phyloP scores from a whole-genome alignment of 768 basidiomycete species.

The Coprinellus micaceus region DNA sequence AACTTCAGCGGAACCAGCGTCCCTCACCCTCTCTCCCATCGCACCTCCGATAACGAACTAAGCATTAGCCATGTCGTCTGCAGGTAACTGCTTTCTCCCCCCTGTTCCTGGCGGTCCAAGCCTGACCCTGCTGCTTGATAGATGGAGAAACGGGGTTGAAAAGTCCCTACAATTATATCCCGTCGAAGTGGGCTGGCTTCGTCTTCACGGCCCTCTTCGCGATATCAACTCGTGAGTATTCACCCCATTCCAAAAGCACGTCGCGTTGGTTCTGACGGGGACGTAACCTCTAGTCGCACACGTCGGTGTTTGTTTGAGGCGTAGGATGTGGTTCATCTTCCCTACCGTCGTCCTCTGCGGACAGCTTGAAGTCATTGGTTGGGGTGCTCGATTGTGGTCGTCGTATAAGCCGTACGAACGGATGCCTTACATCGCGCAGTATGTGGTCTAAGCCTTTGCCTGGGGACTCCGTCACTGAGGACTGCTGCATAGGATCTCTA shows the following conservation, averaged over 20 bases:
- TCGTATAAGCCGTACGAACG: constrained; percentile 12
- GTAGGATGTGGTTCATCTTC: constrained; percentile 21
- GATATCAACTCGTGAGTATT: background rate
- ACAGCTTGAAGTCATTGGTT: constrained; percentile 21
- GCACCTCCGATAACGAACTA: no score
- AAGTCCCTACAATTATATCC: background rate
- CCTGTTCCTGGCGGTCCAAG: no score
- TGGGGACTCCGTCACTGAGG: constrained; percentile 18
- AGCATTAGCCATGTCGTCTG: no score
- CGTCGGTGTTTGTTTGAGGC: constrained; percentile 15
- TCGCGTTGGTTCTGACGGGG: background rate
- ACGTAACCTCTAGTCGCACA: constrained; percentile 5
- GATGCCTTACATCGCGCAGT: constrained; percentile 21
- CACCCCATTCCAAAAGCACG: background rate
- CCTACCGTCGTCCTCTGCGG: constrained; percentile 23
- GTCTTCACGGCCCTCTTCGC: background rate
- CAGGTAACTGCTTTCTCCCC: no score
- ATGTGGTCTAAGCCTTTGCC: constrained; percentile 1
- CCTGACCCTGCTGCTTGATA: no score
- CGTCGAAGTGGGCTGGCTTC: background rate
- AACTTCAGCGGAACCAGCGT: no score
- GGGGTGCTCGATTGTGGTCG: constrained; percentile 22
- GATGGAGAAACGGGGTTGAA: no score
- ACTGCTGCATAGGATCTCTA: constrained; percentile 12
- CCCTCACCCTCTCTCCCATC: no score